These are phyloP conservation scores for Trypanosoma congolense DNA, from an alignment of 208 protist genomes.

Conservation along the genomic window DNA sequence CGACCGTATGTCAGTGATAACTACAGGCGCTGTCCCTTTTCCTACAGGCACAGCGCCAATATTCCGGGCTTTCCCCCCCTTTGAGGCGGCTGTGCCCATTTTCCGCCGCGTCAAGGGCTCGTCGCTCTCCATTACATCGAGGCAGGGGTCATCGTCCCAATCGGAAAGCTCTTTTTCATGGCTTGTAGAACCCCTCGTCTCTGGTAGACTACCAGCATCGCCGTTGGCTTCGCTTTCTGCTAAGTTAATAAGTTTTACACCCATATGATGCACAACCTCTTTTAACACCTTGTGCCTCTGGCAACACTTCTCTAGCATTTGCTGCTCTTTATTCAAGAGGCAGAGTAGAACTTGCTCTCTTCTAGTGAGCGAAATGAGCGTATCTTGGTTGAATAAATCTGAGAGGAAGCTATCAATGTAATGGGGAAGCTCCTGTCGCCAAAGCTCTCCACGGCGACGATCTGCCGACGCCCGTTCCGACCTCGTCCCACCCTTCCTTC, in stretches of 20 bases:
- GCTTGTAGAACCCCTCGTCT: too few species aligned
- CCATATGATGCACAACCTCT: slow-evolving; percentile 18
- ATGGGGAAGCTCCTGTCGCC: slow-evolving; percentile 21
- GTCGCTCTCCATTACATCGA: too few species aligned
- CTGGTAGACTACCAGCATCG: neutral
- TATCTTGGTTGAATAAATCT: slow-evolving; percentile 4
- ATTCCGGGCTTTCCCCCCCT: too few species aligned
- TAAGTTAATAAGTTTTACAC: slow-evolving; percentile 17
- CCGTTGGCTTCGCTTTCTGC: neutral
- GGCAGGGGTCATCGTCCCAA: too few species aligned
- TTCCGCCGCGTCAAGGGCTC: too few species aligned
- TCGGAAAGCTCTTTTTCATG: too few species aligned
- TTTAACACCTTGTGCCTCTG: slow-evolving; percentile 25
- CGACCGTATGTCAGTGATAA: too few species aligned
- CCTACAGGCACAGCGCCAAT: too few species aligned
- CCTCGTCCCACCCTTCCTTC: neutral
- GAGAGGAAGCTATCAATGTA: slow-evolving; percentile 22
- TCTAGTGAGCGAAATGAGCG: slow-evolving; percentile 4
- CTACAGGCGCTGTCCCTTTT: too few species aligned
- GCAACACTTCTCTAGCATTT: slow-evolving; percentile 23
- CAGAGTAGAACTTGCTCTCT: slow-evolving; percentile 20
- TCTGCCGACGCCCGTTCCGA: neutral
- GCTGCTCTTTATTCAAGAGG: slow-evolving; percentile 27
- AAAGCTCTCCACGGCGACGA: too few species aligned
- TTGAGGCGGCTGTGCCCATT: too few species aligned